phyloP scores from a whole-genome alignment of 148 eudicot genomes.

The Drosera capensis region DNA sequence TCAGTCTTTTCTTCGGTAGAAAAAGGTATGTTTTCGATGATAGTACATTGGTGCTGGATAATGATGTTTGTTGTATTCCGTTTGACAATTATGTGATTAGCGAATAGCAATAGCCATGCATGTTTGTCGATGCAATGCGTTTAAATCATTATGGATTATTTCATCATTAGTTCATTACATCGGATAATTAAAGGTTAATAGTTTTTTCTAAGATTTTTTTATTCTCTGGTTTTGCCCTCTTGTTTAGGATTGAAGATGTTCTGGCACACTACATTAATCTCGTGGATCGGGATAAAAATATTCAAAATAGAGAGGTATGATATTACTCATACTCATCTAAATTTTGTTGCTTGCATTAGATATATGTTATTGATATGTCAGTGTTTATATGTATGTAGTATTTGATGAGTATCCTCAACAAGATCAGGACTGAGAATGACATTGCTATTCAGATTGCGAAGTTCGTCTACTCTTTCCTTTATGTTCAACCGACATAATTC shows the following conservation, averaged over 20 bases:
- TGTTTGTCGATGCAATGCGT: no score
- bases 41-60: background rate
- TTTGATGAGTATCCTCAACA: slow-evolving; percentile 32
- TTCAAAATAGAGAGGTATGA: slow-evolving; percentile 35
- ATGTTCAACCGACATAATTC: no score
- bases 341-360: background rate
- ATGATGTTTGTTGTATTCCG: background rate
- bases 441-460: slow-evolving; percentile 38
- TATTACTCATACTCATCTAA: background rate
- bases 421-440: slow-evolving; percentile 57
- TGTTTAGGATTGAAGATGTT: slow-evolving; percentile 57
- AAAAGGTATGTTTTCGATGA: slow-evolving; percentile 22
- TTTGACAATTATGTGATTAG: background rate
- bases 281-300: slow-evolving; percentile 31
- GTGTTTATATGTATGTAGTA: slow-evolving; percentile 19
- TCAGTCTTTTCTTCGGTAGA: slow-evolving; percentile 56
- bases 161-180: no score
- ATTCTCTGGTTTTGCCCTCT: background rate
- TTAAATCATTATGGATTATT: no score
- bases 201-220: background rate
- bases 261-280: slow-evolving; percentile 42
- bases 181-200: background rate
- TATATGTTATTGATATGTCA: background rate
- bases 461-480: slow-evolving; percentile 10
- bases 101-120: no score